Conservation (phyloP, 2,329 filamentous ascomycete genomes). For the Botrytis medusae region DNA sequence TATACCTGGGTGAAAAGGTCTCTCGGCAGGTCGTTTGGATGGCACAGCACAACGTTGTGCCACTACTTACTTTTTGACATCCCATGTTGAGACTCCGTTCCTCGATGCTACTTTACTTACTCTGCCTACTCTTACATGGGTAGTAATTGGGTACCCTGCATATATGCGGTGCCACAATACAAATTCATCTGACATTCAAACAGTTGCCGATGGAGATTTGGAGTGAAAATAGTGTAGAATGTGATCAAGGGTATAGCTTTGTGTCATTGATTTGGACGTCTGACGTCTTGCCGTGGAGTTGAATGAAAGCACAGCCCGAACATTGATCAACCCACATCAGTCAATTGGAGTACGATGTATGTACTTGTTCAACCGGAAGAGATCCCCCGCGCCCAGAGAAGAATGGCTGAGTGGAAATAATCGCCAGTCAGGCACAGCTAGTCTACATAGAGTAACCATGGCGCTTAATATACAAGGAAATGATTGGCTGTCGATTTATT, state of each 20-base stretch:
- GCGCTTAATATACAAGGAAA: background rate
- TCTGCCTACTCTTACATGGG: background rate
- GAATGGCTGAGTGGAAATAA: background rate
- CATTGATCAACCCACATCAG: background rate
- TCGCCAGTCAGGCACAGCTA: background rate
- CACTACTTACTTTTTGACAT: background rate
- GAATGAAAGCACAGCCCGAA: background rate
- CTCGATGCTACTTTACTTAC: background rate
- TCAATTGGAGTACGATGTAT: background rate
- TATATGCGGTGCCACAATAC: background rate
- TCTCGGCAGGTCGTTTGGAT: background rate
- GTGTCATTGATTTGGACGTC: background rate
- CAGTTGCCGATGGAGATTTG: background rate
- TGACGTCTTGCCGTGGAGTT: background rate
- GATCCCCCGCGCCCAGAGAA: background rate
- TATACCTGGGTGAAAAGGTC: background rate
- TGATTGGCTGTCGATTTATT: background rate
- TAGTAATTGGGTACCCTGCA: background rate
- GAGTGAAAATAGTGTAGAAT: background rate
- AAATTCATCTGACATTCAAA: background rate
- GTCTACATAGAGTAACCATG: background rate
- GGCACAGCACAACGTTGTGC: constrained; percentile 1
- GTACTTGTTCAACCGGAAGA: background rate
- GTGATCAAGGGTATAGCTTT: background rate
- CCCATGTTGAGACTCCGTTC: background rate